Percentiles rank a stretch among this genome's conserved stretches.
These are phyloP conservation scores for Paragyromitra xinjiangensis DNA, from an alignment of 495 filamentous ascomycete species.

Conservation along the genomic window DNA sequence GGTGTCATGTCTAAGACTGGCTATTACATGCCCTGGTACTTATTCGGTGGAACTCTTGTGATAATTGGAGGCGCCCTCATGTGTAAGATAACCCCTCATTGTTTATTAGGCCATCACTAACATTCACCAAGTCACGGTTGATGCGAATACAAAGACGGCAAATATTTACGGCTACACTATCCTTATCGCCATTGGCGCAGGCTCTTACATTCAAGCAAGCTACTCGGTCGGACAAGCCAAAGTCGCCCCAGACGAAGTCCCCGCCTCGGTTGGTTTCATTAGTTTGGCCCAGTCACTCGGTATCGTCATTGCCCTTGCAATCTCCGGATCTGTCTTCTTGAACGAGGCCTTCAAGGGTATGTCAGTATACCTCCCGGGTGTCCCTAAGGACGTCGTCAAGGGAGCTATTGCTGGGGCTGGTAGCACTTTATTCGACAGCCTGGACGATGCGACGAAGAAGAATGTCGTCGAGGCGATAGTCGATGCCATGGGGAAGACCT, in stretches of 20 bases:
- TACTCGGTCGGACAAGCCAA: slow-evolving; percentile 67
- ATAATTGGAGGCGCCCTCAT: slow-evolving; percentile 66
- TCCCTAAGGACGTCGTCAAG: slow-evolving; percentile 59
- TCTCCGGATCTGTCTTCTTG: slow-evolving; percentile 68
- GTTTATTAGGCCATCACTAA: neutral
- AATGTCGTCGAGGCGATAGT: slow-evolving; percentile 64
- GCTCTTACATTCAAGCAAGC: slow-evolving; percentile 64
- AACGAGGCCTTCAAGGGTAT: slow-evolving; percentile 60
- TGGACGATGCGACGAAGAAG: slow-evolving; percentile 57
- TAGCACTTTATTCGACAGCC: slow-evolving; percentile 59
- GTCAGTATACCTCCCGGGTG: slow-evolving; percentile 58
- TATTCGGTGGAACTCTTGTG: slow-evolving; percentile 62
- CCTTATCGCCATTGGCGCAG: slow-evolving; percentile 65
- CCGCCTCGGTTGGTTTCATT: slow-evolving; percentile 65
- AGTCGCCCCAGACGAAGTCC: slow-evolving; percentile 59
- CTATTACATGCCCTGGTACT: slow-evolving; percentile 70
- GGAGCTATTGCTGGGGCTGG: slow-evolving; percentile 63
- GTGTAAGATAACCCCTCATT: slow-evolving; percentile 47
- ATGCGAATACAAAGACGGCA: slow-evolving; percentile 55
- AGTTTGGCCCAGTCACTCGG: slow-evolving; percentile 66
- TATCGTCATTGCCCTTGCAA: slow-evolving; percentile 65
- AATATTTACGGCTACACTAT: slow-evolving; percentile 67
- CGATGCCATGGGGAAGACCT: slow-evolving; percentile 63
- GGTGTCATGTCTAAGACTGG: slow-evolving; percentile 63
- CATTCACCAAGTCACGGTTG: slow-evolving; percentile 53